Percentiles rank a stretch among this genome's conserved stretches.
Evolutionary conservation across 768 basidiomycete species (phyloP).

Genomic region (Trametes cingulata): DNA sequence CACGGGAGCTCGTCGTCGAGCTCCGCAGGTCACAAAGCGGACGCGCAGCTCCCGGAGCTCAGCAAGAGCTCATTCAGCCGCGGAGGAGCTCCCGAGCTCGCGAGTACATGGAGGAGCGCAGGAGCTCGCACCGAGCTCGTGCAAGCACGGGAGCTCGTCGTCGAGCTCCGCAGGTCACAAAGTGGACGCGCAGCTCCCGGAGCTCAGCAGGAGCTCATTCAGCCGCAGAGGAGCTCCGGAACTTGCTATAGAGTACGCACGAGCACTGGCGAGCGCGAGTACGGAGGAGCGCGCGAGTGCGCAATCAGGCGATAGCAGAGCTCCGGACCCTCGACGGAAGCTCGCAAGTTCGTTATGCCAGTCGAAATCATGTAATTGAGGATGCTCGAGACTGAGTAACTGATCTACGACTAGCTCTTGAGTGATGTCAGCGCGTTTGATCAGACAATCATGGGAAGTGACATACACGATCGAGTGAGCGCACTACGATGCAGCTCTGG

Average conservation of each 20-base stretch:
- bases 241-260: too few relatives aligned
- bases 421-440: neutral
- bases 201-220: neutral
- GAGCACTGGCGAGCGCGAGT: too few relatives aligned
- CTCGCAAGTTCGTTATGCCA: too few relatives aligned
- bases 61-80: neutral
- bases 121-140: neutral
- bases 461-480: slow-evolving; percentile 3
- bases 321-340: too few relatives aligned
- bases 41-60: neutral
- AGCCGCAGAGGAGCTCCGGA: neutral
- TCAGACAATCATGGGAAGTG: neutral
- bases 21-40: neutral
- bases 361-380: neutral
- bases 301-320: too few relatives aligned
- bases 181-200: neutral
- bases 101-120: too few relatives aligned
- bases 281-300: too few relatives aligned
- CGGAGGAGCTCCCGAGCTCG: neutral
- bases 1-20: neutral
- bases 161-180: neutral
- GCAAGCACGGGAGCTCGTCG: neutral
- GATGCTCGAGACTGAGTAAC: neutral
- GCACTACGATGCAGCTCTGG: neutral
- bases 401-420: neutral